Conservation (phyloP, 257 asterid species). For the Linaria vulgaris region DNA sequence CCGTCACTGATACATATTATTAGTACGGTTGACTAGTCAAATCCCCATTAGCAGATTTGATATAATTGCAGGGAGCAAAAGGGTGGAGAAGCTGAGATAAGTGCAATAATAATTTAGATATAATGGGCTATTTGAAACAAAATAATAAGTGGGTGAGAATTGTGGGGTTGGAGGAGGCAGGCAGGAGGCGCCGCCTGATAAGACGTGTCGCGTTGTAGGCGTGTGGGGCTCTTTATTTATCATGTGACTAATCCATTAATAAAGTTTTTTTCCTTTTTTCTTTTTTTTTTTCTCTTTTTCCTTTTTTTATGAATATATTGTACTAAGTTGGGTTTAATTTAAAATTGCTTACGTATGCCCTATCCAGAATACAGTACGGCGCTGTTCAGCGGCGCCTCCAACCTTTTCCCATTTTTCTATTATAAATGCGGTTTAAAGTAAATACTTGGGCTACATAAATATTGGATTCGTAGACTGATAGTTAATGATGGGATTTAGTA, state of each 20-base stretch:
- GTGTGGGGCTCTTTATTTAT: slow-evolving; percentile 24
- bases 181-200: slow-evolving; percentile 67
- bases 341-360: slow-evolving; percentile 55
- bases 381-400: slow-evolving; percentile 61
- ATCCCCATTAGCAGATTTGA: slow-evolving; percentile 5
- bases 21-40: slow-evolving; percentile 33
- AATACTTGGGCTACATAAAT: neutral
- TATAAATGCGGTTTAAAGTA: neutral
- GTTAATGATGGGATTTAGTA: neutral
- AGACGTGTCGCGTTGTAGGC: slow-evolving; percentile 52
- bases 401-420: slow-evolving; percentile 3
- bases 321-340: too few species aligned
- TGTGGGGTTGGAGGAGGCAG: slow-evolving; percentile 35
- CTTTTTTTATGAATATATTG: too few species aligned
- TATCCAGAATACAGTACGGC: slow-evolving; percentile 52
- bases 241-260: slow-evolving; percentile 31
- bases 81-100: neutral
- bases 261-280: too few species aligned
- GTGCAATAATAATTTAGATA: neutral
- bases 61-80: slow-evolving; percentile 22
- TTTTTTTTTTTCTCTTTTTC: too few species aligned
- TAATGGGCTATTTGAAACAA: neutral
- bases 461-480: neutral
- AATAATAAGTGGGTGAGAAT: slow-evolving; percentile 10
- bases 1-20: slow-evolving; percentile 5